Conservation (phyloP, 1,284 basidiomycete genomes). For the Cryptococcus wingfieldii region DNA sequence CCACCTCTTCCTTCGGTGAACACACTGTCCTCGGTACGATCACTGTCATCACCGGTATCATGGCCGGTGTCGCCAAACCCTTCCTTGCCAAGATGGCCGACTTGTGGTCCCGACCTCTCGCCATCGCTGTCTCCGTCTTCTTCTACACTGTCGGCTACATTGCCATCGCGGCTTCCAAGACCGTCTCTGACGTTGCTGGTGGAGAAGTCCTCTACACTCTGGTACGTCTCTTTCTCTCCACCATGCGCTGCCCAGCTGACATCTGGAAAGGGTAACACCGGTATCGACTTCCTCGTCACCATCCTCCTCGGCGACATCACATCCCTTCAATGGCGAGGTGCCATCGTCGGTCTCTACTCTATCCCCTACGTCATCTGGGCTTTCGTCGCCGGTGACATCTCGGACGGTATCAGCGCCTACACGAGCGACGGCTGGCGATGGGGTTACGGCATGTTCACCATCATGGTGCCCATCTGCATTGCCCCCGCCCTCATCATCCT, state of each 20-base stretch:
- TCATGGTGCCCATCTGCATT: constrained; percentile 41
- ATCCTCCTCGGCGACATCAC: constrained; percentile 63
- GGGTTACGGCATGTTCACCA: constrained; percentile 54
- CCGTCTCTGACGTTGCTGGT: constrained; percentile 32
- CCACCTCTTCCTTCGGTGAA: constrained; percentile 40
- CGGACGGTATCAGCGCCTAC: constrained; percentile 59
- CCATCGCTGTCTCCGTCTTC: constrained; percentile 21
- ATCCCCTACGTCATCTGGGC: constrained; percentile 56
- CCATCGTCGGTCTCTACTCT: constrained; percentile 66
- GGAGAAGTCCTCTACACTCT: constrained; percentile 39
- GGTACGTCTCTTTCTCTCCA: not conserved
- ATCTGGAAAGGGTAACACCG: no score
- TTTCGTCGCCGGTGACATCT: constrained; percentile 49
- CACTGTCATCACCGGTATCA: constrained; percentile 37
- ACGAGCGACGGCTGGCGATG: constrained; percentile 60
- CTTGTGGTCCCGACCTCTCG: constrained; percentile 28
- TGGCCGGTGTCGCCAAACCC: constrained; percentile 39
- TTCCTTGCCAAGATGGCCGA: constrained; percentile 43
- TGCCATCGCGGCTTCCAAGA: constrained; percentile 31
- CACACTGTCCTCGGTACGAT: constrained; percentile 44
- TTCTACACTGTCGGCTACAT: constrained; percentile 42
- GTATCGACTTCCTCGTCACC: constrained; percentile 20
- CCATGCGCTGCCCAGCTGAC: not conserved
- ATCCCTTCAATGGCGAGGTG: constrained; percentile 68
- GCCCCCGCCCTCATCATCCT: constrained; percentile 37